These are phyloP conservation scores for Leishmania amazonensis DNA, from an alignment of 208 protist species.

Conservation along the genomic window DNA sequence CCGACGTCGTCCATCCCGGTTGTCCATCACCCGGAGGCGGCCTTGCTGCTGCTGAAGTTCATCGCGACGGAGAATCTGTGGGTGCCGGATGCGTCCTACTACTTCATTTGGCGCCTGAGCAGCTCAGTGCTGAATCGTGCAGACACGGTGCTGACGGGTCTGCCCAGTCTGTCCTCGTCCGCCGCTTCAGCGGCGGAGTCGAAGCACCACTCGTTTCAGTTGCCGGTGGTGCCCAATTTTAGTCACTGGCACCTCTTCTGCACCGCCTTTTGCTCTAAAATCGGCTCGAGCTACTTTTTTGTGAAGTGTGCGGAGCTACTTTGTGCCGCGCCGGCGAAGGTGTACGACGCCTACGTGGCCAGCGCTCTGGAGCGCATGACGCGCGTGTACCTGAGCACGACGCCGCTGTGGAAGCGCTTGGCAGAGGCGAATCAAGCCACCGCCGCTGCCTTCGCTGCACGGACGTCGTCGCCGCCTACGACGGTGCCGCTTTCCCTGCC, in stretches of 20 bases:
- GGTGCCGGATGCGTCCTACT: slow-evolving; percentile 32
- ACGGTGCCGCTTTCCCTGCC: slow-evolving; percentile 10
- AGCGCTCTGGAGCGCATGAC: slow-evolving; percentile 33
- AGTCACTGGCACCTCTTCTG: slow-evolving; percentile 83
- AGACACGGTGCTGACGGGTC: slow-evolving; percentile 17
- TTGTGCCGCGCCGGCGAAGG: slow-evolving; percentile 37
- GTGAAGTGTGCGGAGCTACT: slow-evolving; percentile 64
- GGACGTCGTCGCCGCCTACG: neutral
- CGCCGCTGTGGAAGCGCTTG: slow-evolving; percentile 26
- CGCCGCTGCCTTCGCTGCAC: slow-evolving; percentile 9
- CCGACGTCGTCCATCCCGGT: slow-evolving; percentile 23
- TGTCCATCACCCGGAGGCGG: slow-evolving; percentile 44
- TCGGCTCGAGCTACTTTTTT: slow-evolving; percentile 62
- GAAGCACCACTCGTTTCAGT: slow-evolving; percentile 11
- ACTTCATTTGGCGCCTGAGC: slow-evolving; percentile 36
- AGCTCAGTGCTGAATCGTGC: slow-evolving; percentile 30
- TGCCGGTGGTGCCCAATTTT: slow-evolving; percentile 33
- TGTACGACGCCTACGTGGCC: slow-evolving; percentile 38
- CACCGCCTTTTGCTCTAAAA: slow-evolving; percentile 57
- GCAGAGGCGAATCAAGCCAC: slow-evolving; percentile 25
- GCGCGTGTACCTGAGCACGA: slow-evolving; percentile 30
- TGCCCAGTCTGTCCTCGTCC: slow-evolving; percentile 13
- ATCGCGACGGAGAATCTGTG: slow-evolving; percentile 43
- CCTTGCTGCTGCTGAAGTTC: slow-evolving; percentile 46
- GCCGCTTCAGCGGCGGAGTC: neutral